These are phyloP conservation scores for Berberis vulgaris DNA, from an alignment of 164 flowering plant species.

Conservation along the genomic window DNA sequence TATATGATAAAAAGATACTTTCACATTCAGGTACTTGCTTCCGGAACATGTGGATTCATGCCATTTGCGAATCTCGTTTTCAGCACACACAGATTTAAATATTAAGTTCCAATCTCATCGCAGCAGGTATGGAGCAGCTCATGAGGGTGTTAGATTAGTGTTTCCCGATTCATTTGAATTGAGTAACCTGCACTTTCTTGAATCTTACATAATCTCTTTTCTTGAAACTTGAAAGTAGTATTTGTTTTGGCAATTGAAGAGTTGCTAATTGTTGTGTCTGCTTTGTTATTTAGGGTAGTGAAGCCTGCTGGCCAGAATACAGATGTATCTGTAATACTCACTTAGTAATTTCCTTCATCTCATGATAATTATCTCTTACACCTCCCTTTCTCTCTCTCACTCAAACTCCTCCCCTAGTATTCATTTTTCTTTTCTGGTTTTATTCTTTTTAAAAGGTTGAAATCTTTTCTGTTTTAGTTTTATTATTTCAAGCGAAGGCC, in stretches of 20 bases:
- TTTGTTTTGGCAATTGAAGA: slow-evolving; percentile 11
- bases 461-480: too few species aligned
- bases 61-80: slow-evolving; percentile 75
- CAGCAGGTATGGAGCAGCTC: slow-evolving; percentile 53
- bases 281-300: slow-evolving; percentile 58
- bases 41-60: slow-evolving; percentile 77
- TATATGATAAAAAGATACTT: background rate
- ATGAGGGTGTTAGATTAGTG: background rate
- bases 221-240: slow-evolving; percentile 1
- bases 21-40: slow-evolving; percentile 60
- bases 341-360: slow-evolving; percentile 45
- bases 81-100: slow-evolving; percentile 87
- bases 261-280: slow-evolving; percentile 27
- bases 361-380: slow-evolving; percentile 11
- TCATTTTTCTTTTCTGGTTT: background rate
- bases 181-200: background rate
- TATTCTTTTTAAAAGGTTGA: background rate
- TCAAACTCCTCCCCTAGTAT: background rate
- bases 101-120: slow-evolving; percentile 92
- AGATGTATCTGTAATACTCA: slow-evolving; percentile 36
- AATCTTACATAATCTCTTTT: slow-evolving; percentile 1
- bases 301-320: slow-evolving; percentile 46
- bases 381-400: background rate
- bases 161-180: background rate
- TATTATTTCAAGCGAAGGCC: too few species aligned